phyloP scores from a whole-genome alignment of 2,329 filamentous ascomycete genomes.

The Cytospora piceae region DNA sequence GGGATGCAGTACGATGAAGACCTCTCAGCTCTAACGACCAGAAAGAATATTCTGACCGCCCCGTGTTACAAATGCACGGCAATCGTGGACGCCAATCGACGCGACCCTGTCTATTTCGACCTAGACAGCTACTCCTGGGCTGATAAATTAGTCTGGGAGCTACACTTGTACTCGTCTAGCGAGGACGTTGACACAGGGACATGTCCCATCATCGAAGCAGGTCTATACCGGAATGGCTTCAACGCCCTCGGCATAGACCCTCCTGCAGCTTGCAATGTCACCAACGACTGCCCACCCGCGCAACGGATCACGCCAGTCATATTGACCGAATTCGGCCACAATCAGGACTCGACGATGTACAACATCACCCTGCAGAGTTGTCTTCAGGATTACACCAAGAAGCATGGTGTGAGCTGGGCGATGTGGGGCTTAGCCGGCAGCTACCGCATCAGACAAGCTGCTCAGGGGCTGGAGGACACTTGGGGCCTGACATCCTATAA shows the following conservation, averaged over 20 bases:
- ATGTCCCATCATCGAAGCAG: slow-evolving; percentile 52
- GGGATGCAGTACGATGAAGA: slow-evolving; percentile 54
- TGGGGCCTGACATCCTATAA: slow-evolving; percentile 53
- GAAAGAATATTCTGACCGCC: slow-evolving; percentile 45
- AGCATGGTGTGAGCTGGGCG: slow-evolving; percentile 52
- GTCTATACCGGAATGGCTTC: slow-evolving; percentile 54
- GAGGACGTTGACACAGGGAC: slow-evolving; percentile 49
- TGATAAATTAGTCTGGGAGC: slow-evolving; percentile 52
- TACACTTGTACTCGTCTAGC: slow-evolving; percentile 48
- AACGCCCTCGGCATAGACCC: slow-evolving; percentile 48
- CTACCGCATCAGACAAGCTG: slow-evolving; percentile 50
- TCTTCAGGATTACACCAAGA: slow-evolving; percentile 48
- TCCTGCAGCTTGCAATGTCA: slow-evolving; percentile 47
- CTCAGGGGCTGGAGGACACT: slow-evolving; percentile 49
- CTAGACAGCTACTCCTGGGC: slow-evolving; percentile 50
- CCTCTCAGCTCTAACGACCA: slow-evolving; percentile 46
- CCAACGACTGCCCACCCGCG: slow-evolving; percentile 41
- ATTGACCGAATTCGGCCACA: slow-evolving; percentile 52
- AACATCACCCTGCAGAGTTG: slow-evolving; percentile 52
- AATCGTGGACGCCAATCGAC: slow-evolving; percentile 47
- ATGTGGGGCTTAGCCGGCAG: slow-evolving; percentile 54
- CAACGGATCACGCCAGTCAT: slow-evolving; percentile 51
- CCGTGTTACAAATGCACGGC: slow-evolving; percentile 48
- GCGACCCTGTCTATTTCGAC: slow-evolving; percentile 50
- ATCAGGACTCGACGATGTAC: slow-evolving; percentile 46